Evolutionary conservation across 495 filamentous ascomycete genomes (phyloP).

Genomic region (Annulohypoxylon maeteangense): DNA sequence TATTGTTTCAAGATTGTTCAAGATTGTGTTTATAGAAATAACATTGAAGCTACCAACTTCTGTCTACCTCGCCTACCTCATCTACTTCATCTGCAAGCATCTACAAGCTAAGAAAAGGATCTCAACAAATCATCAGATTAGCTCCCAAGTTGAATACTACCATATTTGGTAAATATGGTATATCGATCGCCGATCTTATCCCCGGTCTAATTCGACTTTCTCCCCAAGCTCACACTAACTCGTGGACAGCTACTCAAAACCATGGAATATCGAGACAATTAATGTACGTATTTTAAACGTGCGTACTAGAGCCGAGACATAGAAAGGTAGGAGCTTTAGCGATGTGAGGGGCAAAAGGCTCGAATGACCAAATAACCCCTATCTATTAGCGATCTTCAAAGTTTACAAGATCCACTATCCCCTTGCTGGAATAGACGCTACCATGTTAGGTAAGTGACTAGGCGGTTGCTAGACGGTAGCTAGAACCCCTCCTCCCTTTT

Average conservation of each 20-base stretch:
- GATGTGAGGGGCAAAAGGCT: background rate
- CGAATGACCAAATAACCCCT: background rate
- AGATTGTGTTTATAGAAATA: conserved; percentile 9
- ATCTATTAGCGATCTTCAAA: conserved; percentile 9
- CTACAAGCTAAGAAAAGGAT: conserved; percentile 3
- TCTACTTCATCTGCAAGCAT: conserved; percentile 5
- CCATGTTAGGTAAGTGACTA: conserved; percentile 32
- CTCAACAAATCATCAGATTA: conserved; percentile 32
- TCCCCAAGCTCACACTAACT: background rate
- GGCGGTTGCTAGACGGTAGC: conserved; percentile 12
- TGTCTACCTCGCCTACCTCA: background rate
- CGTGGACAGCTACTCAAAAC: background rate
- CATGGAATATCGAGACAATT: background rate
- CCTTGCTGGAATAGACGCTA: conserved; percentile 19
- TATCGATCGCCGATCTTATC: conserved; percentile 32
- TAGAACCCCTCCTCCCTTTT: conserved; percentile 27
- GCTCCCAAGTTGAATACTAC: conserved; percentile 13
- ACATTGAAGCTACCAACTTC: background rate
- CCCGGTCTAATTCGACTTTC: background rate
- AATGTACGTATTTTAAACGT: background rate
- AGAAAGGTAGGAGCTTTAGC: background rate
- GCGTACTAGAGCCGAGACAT: background rate
- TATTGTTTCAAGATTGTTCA: conserved; percentile 19
- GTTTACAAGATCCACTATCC: conserved; percentile 21
- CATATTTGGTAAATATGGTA: conserved; percentile 12